Evolutionary conservation across 2,329 filamentous ascomycete species (phyloP).

Genomic region (Podosphaera xanthii): DNA sequence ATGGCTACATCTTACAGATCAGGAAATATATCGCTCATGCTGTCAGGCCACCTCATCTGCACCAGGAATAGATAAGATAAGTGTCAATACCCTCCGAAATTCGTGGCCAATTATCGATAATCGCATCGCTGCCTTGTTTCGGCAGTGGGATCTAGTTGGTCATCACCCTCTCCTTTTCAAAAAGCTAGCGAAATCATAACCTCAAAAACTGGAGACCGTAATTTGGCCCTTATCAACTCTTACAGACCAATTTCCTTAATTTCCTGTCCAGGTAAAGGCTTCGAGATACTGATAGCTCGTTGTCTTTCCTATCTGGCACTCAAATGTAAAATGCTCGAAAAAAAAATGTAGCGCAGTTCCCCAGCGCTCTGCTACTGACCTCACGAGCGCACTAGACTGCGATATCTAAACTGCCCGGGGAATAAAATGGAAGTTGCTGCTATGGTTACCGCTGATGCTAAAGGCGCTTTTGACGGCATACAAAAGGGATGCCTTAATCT

Average conservation of each 20-base stretch:
- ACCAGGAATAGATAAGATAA: not conserved
- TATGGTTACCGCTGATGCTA: not conserved
- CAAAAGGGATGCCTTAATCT: not conserved
- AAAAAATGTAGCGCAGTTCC: not conserved
- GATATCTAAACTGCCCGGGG: not conserved
- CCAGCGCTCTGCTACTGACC: not conserved
- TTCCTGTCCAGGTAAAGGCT: not conserved
- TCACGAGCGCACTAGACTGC: not conserved
- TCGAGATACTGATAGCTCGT: not conserved
- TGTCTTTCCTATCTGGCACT: not conserved
- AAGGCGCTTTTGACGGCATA: too few species aligned
- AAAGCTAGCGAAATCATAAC: not conserved
- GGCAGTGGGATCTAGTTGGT: not conserved
- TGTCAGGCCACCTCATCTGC: not conserved
- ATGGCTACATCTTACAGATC: not conserved
- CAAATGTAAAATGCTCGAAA: not conserved
- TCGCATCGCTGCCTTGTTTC: not conserved
- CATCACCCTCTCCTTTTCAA: not conserved
- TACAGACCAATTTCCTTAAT: not conserved
- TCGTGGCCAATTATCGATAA: not conserved
- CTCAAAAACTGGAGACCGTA: not conserved
- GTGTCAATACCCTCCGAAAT: not conserved
- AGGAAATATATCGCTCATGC: not conserved
- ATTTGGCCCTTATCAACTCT: not conserved
- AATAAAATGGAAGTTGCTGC: not conserved